These are phyloP conservation scores for Fereydounia khargensis DNA, from an alignment of 1,284 basidiomycete genomes.

Conservation along the genomic window DNA sequence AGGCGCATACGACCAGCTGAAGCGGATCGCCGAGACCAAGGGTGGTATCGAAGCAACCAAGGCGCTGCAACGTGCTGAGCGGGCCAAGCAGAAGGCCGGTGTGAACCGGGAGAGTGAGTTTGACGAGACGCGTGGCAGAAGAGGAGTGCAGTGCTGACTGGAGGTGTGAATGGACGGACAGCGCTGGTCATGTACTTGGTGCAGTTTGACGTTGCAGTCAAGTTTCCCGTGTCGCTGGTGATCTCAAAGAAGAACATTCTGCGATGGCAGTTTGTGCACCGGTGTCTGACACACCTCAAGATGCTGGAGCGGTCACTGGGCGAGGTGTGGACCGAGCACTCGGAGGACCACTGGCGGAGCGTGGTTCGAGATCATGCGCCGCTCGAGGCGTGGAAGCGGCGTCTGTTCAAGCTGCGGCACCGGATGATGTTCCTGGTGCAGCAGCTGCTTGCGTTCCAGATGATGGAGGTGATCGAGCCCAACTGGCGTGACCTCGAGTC, in stretches of 20 bases:
- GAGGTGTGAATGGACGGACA: too few relatives aligned
- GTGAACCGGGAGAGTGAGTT: conserved; percentile 60
- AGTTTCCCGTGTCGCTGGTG: conserved; percentile 56
- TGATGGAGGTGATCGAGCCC: conserved; percentile 53
- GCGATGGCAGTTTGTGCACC: conserved; percentile 54
- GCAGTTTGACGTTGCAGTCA: conserved; percentile 53
- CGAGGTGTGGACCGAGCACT: conserved; percentile 52
- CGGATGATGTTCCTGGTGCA: conserved; percentile 55
- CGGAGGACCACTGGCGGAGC: conserved; percentile 30
- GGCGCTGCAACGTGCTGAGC: conserved; percentile 7
- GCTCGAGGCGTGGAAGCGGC: conserved; percentile 52
- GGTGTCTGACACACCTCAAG: conserved; percentile 53
- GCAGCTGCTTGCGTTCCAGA: conserved; percentile 52
- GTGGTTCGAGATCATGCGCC: conserved; percentile 11
- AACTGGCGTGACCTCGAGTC: conserved; percentile 50
- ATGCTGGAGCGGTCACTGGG: conserved; percentile 44
- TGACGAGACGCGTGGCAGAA: too few relatives aligned
- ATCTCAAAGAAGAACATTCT: conserved; percentile 57
- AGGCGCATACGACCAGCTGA: conserved; percentile 54
- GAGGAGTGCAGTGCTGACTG: too few relatives aligned
- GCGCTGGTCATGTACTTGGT: conserved; percentile 42
- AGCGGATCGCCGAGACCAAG: conserved; percentile 55
- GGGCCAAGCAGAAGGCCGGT: conserved; percentile 46
- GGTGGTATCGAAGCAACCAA: conserved; percentile 54
- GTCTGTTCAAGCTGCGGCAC: conserved; percentile 47